Percentiles rank a stretch among this genome's conserved stretches.
phyloP scores from a whole-genome alignment of 768 basidiomycete species.

The Auricularia sp. region DNA sequence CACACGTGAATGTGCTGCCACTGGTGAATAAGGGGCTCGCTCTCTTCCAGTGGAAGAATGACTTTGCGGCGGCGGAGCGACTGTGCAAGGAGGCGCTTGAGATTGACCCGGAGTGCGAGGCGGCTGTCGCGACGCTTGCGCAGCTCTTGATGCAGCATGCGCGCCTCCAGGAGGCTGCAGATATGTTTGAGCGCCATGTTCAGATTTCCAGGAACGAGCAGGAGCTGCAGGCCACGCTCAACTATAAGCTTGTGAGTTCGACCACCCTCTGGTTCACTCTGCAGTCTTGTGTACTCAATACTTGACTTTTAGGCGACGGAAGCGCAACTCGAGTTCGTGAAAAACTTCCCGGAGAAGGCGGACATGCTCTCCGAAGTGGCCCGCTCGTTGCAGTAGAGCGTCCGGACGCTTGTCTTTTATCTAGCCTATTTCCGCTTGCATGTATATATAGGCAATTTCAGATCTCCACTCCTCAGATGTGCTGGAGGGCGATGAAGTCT shows the following conservation, averaged over 20 bases:
- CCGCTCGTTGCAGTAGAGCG: constrained; percentile 10
- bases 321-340: constrained; percentile 74
- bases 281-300: no score
- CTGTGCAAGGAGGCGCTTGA: constrained; percentile 82
- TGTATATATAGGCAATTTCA: no score
- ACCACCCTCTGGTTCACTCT: constrained; percentile 18
- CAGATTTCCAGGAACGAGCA: constrained; percentile 84
- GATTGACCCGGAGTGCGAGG: constrained; percentile 90
- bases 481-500: no score
- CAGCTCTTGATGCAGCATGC: constrained; percentile 88
- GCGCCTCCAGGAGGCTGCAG: constrained; percentile 75
- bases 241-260: constrained; percentile 3
- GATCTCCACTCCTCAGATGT: no score
- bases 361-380: constrained; percentile 27
- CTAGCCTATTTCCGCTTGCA: no score
- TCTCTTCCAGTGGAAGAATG: constrained; percentile 91
- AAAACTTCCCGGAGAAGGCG: constrained; percentile 76
- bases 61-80: constrained; percentile 68
- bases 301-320: constrained; percentile 51
- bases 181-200: constrained; percentile 76
- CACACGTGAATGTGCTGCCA: constrained; percentile 66
- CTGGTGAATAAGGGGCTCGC: constrained; percentile 97
- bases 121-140: constrained; percentile 90
- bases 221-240: constrained; percentile 40
- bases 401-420: no score